Conservation (phyloP, 352 stramenopile species). For the Phytophthora europaea region DNA sequence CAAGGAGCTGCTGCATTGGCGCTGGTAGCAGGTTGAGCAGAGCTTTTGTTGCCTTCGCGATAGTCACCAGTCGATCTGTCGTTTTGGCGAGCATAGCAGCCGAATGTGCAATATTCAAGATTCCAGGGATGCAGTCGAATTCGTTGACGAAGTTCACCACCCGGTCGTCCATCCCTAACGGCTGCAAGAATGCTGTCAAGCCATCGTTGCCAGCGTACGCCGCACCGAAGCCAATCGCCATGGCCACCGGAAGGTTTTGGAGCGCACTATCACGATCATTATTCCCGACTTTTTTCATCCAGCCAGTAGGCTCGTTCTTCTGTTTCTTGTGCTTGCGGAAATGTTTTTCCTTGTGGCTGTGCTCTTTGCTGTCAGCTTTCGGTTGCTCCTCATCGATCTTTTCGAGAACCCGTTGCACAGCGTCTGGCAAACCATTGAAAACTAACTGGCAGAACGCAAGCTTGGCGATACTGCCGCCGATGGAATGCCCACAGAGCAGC, state of each 20-base stretch:
- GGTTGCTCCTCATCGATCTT: slow-evolving; percentile 57
- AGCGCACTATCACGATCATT: slow-evolving; percentile 26
- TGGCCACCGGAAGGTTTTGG: slow-evolving; percentile 45
- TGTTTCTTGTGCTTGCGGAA: slow-evolving; percentile 34
- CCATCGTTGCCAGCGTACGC: slow-evolving; percentile 71
- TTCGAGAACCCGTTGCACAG: slow-evolving; percentile 54
- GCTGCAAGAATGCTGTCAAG: slow-evolving; percentile 57
- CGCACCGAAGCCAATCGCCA: slow-evolving; percentile 77
- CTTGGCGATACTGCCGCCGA: slow-evolving; percentile 82
- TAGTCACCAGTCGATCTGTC: slow-evolving; percentile 76
- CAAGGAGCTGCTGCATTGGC: slow-evolving; percentile 71
- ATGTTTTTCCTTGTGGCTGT: slow-evolving; percentile 30
- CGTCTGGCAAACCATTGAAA: slow-evolving; percentile 59
- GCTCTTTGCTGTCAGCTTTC: slow-evolving; percentile 38
- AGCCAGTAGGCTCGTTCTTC: slow-evolving; percentile 25
- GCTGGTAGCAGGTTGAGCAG: slow-evolving; percentile 74
- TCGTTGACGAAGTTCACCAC: slow-evolving; percentile 88
- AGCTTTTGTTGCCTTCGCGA: slow-evolving; percentile 80
- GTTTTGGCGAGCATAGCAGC: slow-evolving; percentile 82
- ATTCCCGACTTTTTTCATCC: slow-evolving; percentile 28
- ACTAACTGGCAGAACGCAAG: slow-evolving; percentile 77
- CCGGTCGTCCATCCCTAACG: slow-evolving; percentile 53
- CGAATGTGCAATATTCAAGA: slow-evolving; percentile 85
- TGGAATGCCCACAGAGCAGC: slow-evolving; percentile 81
- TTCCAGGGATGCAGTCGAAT: slow-evolving; percentile 83